Base-by-base conservation (phyloP, 164 flowering plant species). In the Nymphaea colorata region DNA sequence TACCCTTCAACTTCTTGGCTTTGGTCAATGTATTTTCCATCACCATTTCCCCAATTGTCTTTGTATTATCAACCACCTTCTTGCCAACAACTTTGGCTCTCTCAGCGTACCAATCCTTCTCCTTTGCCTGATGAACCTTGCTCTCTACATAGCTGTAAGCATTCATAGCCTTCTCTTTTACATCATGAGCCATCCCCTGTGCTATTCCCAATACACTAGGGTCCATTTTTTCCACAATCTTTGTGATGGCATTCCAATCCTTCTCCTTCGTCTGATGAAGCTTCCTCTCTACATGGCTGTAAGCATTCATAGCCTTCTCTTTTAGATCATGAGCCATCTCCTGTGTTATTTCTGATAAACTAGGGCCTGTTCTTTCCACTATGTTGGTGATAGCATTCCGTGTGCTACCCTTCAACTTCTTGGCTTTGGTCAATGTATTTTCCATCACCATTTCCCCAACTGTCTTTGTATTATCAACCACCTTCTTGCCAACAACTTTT, bases 121-220 rank as follows among this genome's bases (percentile, higher is more conserved):
- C 57, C 14, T 51, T 61, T 61, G 16, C 64, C 25, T 61, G 10
- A 6, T 17, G 41, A 17, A 8, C 64, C 64, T 61, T 41, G 10
- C 62, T 72, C 41, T 4, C 62, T 42, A 43, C 65, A 45, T 69
- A 59, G 43, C 59, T 63, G 43, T 14, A 4, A 61, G 53, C 55
- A 16, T 44, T 43, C 45, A 47, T 4, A 36, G 25, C 15, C 17
- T 63, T 44, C 61, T 55, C 42, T 6, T 18, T 62, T 4, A 64
- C 1, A 4, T 64, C 62, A 41, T 69, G 60, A 36, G 60, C 66
- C 43, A 18, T 59, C 6, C 14, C 87, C 65, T 78, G 77, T 2
- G 80, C 81, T 62, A 61, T 76, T 3, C 72, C 76, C 2, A 83
- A 41, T 0, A 69, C 72, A 2, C 71, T 71, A 0, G 84, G 79